Evolutionary conservation across 1,139 yeast genomes (phyloP).

Genomic region (Hyphopichia khmerensis): DNA sequence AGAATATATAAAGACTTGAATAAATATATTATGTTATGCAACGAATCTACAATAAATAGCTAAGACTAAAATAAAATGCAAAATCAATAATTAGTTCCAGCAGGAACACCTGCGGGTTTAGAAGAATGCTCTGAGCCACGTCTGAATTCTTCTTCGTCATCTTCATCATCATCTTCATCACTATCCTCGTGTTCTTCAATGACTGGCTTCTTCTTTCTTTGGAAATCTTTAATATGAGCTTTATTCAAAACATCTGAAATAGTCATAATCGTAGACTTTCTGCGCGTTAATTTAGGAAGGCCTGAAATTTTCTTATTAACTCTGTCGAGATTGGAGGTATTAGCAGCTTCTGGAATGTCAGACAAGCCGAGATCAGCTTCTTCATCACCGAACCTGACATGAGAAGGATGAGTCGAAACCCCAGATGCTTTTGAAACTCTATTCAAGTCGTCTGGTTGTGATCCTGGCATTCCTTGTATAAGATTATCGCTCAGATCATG

Average conservation of each 20-base stretch:
- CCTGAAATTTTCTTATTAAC: constrained; percentile 1
- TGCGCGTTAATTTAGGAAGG: constrained; percentile 16
- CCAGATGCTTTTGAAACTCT: neutral
- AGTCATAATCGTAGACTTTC: constrained; percentile 37
- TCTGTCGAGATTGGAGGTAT: neutral
- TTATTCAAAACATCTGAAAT: constrained; percentile 64
- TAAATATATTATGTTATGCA: too few species aligned
- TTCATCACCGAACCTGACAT: constrained; percentile 6
- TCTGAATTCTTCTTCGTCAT: neutral
- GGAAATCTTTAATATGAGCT: constrained; percentile 91
- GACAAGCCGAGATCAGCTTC: constrained; percentile 12
- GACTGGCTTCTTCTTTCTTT: constrained; percentile 50
- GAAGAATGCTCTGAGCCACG: neutral
- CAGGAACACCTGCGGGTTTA: neutral
- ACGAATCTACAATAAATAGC: too few species aligned
- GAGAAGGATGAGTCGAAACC: neutral
- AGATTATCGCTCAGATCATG: constrained; percentile 1
- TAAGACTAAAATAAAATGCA: neutral
- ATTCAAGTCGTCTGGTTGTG: neutral
- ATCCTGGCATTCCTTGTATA: neutral
- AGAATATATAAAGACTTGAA: too few species aligned
- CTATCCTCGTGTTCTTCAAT: constrained; percentile 38
- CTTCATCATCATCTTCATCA: constrained; percentile 38
- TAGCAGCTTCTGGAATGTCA: constrained; percentile 3
- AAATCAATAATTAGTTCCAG: neutral